phyloP scores from a whole-genome alignment of 2,329 filamentous ascomycete species.

The Clarireedia hainanense region DNA sequence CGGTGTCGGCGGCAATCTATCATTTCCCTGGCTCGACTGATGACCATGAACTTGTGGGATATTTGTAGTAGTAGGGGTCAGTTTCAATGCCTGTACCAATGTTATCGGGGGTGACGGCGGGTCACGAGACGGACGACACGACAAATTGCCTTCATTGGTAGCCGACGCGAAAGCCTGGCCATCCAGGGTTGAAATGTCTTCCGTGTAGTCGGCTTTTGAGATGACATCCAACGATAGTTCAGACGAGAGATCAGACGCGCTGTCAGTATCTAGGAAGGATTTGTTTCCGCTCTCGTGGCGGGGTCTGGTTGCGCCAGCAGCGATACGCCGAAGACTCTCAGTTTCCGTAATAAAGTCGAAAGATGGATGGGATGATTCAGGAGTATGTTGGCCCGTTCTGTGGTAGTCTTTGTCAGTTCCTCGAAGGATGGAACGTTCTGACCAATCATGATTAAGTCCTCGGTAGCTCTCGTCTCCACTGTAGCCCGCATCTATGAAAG shows the following conservation, averaged over 20 bases:
- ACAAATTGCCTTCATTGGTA: constrained; percentile 22
- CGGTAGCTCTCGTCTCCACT: constrained; percentile 40
- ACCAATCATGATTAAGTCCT: constrained; percentile 41
- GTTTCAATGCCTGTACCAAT: constrained; percentile 38
- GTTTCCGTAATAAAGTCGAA: constrained; percentile 49
- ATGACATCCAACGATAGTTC: constrained; percentile 49
- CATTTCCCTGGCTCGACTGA: constrained; percentile 10
- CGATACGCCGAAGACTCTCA: constrained; percentile 35
- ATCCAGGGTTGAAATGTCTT: constrained; percentile 23
- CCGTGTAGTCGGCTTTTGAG: constrained; percentile 26
- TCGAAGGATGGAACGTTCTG: constrained; percentile 45
- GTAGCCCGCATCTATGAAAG: constrained; percentile 62
- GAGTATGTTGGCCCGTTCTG: constrained; percentile 18
- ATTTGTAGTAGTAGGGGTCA: constrained; percentile 34
- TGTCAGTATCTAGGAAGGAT: constrained; percentile 27
- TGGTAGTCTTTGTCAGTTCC: constrained; percentile 36
- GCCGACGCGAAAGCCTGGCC: constrained; percentile 29
- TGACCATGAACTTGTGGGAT: constrained; percentile 32
- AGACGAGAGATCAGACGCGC: constrained; percentile 50
- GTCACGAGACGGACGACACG: constrained; percentile 22
- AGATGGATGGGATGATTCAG: constrained; percentile 35
- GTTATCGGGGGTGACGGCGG: constrained; percentile 41
- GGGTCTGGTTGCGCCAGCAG: constrained; percentile 15
- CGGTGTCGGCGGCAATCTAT: constrained; percentile 25
- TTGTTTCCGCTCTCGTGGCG: constrained; percentile 27